These are phyloP conservation scores for Apophysomyces trapeziformis DNA, from an alignment of 371 early-diverging fungal genomes.

Conservation along the genomic window DNA sequence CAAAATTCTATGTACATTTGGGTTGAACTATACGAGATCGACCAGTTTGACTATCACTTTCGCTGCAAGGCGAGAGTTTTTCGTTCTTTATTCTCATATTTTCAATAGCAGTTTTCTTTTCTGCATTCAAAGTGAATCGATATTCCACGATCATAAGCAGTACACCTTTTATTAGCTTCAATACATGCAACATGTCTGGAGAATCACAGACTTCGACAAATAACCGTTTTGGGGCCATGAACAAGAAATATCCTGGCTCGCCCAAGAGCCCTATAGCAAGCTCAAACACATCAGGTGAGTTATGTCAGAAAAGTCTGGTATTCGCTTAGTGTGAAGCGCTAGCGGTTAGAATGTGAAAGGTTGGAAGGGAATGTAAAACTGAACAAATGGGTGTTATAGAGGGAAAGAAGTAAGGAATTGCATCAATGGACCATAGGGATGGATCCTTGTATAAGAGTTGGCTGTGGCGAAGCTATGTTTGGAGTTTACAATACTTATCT, in stretches of 20 bases:
- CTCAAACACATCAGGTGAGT: conserved; percentile 6
- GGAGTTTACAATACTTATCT: not conserved
- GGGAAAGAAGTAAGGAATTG: not conserved
- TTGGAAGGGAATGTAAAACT: not conserved
- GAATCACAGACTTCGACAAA: not conserved
- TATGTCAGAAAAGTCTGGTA: not conserved
- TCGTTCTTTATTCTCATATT: not conserved
- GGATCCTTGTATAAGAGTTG: not conserved
- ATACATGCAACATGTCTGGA: conserved; percentile 1
- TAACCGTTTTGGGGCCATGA: conserved; percentile 1
- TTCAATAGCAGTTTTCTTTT: not conserved
- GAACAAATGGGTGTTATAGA: not conserved
- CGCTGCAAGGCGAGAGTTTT: not conserved
- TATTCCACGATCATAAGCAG: not conserved
- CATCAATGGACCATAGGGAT: not conserved
- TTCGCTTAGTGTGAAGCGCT: not conserved
- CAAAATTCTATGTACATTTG: not conserved
- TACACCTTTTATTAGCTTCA: not conserved
- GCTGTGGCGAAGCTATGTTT: not conserved
- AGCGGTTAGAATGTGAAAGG: not conserved
- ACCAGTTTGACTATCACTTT: not conserved
- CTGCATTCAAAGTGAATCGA: not conserved
- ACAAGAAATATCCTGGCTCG: conserved; percentile 5
- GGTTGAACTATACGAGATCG: not conserved
- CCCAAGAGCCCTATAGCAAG: conserved; percentile 6